phyloP scores from a whole-genome alignment of 2,329 filamentous ascomycete genomes.

The Didymella glomerata region DNA sequence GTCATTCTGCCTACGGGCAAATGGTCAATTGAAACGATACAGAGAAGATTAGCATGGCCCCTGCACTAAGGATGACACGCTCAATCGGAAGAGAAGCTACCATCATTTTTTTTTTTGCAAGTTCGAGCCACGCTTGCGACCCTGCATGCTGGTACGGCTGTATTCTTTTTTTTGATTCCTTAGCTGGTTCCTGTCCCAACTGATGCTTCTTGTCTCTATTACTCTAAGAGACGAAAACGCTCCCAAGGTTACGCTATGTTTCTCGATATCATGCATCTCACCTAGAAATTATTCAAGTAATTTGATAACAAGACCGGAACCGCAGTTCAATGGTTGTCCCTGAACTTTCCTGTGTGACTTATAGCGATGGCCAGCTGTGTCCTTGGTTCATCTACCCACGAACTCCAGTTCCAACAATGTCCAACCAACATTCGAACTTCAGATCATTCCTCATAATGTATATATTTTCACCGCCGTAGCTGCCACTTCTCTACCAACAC shows the following conservation, averaged over 20 bases:
- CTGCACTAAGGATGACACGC: slow-evolving; percentile 90
- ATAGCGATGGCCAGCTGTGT: too few relatives aligned
- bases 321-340: too few relatives aligned
- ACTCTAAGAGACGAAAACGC: too few relatives aligned
- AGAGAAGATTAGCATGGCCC: slow-evolving; percentile 59
- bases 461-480: not conserved
- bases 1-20: slow-evolving; percentile 7
- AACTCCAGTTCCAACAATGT: not conserved
- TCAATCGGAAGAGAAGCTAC: slow-evolving; percentile 45
- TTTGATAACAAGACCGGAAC: too few relatives aligned
- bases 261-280: too few relatives aligned
- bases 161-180: not conserved
- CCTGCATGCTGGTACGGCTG: not conserved
- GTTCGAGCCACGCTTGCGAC: not conserved
- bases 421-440: not conserved
- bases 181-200: not conserved
- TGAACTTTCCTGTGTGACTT: too few relatives aligned
- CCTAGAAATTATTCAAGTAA: too few relatives aligned
- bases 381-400: too few relatives aligned
- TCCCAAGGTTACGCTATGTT: too few relatives aligned
- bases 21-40: slow-evolving; percentile 45
- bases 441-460: not conserved
- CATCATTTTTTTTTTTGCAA: slow-evolving; percentile 40
- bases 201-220: too few relatives aligned
- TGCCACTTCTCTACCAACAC: not conserved